Evolutionary conservation across 1,139 yeast species (phyloP).

Genomic region (Diutina pseudorugosa): DNA sequence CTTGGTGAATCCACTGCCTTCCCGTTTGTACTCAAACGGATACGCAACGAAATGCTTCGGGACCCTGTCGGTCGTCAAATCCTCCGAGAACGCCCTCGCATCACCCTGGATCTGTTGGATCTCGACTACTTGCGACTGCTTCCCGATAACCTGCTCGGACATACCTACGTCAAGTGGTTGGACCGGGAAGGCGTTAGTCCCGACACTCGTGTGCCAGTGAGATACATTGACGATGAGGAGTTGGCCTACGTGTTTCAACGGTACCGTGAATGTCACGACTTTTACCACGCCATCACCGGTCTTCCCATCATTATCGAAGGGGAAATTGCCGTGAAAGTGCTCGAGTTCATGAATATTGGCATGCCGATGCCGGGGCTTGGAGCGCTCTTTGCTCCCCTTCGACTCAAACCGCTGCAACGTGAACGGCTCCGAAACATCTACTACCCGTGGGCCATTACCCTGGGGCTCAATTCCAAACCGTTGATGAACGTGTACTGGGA

Average conservation of each 20-base stretch:
- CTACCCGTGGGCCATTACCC: slow-evolving; percentile 80
- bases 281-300: slow-evolving; percentile 86
- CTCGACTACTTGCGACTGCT: slow-evolving; percentile 45
- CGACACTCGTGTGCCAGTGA: slow-evolving; percentile 82
- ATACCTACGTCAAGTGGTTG: slow-evolving; percentile 69
- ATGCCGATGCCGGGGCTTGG: slow-evolving; percentile 95
- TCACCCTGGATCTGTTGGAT: slow-evolving; percentile 61
- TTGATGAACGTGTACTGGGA: slow-evolving; percentile 93
- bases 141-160: slow-evolving; percentile 70
- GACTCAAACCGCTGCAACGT: slow-evolving; percentile 38
- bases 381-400: slow-evolving; percentile 74
- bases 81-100: slow-evolving; percentile 68
- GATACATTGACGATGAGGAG: slow-evolving; percentile 80
- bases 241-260: slow-evolving; percentile 86
- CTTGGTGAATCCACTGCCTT: slow-evolving; percentile 89
- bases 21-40: slow-evolving; percentile 45
- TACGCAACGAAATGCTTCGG: slow-evolving; percentile 63
- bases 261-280: slow-evolving; percentile 94
- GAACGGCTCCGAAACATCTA: slow-evolving; percentile 51
- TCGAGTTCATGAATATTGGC: slow-evolving; percentile 87
- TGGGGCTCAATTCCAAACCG: slow-evolving; percentile 65
- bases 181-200: slow-evolving; percentile 85
- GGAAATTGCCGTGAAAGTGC: slow-evolving; percentile 83
- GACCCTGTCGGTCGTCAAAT: slow-evolving; percentile 71
- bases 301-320: slow-evolving; percentile 90